Evolutionary conservation across 225 moss, liverwort and hornwort species (phyloP).

Genomic region (Bryum argenteum): DNA sequence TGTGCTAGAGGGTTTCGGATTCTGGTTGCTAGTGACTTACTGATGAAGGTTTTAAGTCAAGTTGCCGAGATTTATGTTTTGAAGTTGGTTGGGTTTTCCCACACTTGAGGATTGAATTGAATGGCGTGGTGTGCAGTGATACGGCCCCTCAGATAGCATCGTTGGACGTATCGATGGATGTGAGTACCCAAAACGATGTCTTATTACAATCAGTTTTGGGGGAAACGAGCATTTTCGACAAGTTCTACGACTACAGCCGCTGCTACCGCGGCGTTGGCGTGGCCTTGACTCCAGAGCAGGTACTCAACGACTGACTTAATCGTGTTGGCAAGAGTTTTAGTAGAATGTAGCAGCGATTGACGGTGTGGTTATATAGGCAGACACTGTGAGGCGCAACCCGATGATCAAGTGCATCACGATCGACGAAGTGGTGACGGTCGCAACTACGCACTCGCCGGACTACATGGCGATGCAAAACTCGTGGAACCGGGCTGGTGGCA

Average conservation of each 20-base stretch:
- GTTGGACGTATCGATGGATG: conserved; percentile 27
- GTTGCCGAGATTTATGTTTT: neutral
- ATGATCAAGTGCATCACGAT: conserved; percentile 6
- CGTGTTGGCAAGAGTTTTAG: no score
- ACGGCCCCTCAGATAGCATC: neutral
- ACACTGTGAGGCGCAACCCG: conserved; percentile 6
- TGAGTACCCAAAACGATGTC: conserved; percentile 24
- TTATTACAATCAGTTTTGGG: conserved; percentile 35
- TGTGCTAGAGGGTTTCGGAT: neutral
- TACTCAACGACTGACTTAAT: neutral
- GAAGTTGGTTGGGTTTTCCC: neutral
- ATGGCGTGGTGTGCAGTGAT: conserved; percentile 21
- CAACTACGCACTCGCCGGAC: conserved; percentile 43
- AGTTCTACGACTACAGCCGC: conserved; percentile 31
- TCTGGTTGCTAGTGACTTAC: neutral
- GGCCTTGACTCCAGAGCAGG: conserved; percentile 42
- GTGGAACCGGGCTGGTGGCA: conserved; percentile 42
- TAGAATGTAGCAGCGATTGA: neutral
- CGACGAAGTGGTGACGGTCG: conserved; percentile 14
- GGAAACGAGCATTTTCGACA: neutral
- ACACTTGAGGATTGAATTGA: neutral
- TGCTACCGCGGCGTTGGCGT: conserved; percentile 36
- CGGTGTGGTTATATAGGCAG: conserved; percentile 27
- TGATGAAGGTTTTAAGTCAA: neutral
- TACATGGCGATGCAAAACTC: conserved; percentile 56